Evolutionary conservation across 2,329 filamentous ascomycete species (phyloP), one percentile per base, ranked within the genome.

Genomic region (Coniochaeta sp.): DNA sequence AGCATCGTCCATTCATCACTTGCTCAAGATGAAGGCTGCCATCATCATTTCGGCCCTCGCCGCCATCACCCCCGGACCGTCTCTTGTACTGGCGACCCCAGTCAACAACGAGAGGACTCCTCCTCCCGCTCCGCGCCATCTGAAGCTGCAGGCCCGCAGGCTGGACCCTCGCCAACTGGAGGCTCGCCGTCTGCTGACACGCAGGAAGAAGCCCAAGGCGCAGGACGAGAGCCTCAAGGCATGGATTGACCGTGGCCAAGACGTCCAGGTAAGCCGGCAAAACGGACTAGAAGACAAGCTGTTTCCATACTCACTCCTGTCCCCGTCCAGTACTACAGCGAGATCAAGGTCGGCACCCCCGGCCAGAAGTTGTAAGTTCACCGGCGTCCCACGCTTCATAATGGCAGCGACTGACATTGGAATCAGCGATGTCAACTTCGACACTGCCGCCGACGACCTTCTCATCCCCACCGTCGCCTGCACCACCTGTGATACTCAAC

Each of bases 381-480:
- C 1, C 4, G 16, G 6, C 10, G n/a, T 28, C 27, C 30, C 49
- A 26, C 49, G 3, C 55, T 33, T 28, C n/a, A 1, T 8, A 10
- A 10, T 14, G 10, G 3, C 2, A 5, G 12, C 4, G 3, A 30
- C n/a, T 20, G 6, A 24, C 16, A 13, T 24, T 26, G 6, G 3
- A n/a, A 12, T 24, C 16, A 67, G 64, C 53, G 63, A 61, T 16
- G 63, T 68, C 28, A 56, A 65, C 40, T 61, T 66, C 35, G 65
- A 68, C 52, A 68, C 65, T 0, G 64, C 60, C 24, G 65, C 62
- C 2, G 55, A 51, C 1, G 54, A 62, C 22, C 56, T 68, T 16
- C 40, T 68, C 8, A 55, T 68, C 14, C 60, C 62, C 9, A 52
- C 55, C 5, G 60, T 53, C 24, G 62, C 60, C 49, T 68, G 66